Evolutionary conservation across 345 rosid species (phyloP), one percentile per base, ranked within the genome.

Genomic region (Salix caprea): DNA sequence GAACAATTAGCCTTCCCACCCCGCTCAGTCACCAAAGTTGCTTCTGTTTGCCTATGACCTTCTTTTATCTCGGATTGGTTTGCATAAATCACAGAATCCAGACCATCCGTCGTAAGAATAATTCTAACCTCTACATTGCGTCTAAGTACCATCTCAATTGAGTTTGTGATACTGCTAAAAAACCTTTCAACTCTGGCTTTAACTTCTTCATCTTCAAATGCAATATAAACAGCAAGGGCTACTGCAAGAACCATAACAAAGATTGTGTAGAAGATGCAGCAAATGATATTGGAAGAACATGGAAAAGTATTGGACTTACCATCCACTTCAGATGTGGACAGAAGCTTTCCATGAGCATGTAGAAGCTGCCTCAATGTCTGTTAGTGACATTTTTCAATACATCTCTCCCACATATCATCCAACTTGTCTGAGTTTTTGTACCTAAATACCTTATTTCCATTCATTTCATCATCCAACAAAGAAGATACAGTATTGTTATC

Each of bases 121-220:
- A 90, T 89, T 86, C 94, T 89, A 75, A 93, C 92, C 74, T 96
- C 98, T n/a, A 96, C 92, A 69, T 87, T 93, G 44, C 88, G 85
- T 77, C 91, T 87, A 81, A 93, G 74, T 48, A 96, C 94, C 79
- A 84, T 88, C 85, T 96, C 99, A 60, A 96, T 88, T 14, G 99
- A 91, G 80, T 96, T 93, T 73, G 97, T 96, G 73, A 96, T 91
- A 64, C 99, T 96, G 87, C 96, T 96, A 80, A 91, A 72, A 84
- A 93, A 93, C 84, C 98, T 89, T 82, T 92, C 99, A 72, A 90
- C 96, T 83, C 97, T 91, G 71, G 85, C 75, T 85, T 96, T 96
- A 74, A 93, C 83, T 76, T 87, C 89, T 32, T 78, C 83, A 69
- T 92, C 89, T 21, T 75, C 89, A 81, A 96, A 93, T 30, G 92